A percentile compares a stretch with the other conserved stretches of the same genome.
These are phyloP conservation scores for Quercus robur DNA, from an alignment of 306 rosid species.

Conservation along the genomic window DNA sequence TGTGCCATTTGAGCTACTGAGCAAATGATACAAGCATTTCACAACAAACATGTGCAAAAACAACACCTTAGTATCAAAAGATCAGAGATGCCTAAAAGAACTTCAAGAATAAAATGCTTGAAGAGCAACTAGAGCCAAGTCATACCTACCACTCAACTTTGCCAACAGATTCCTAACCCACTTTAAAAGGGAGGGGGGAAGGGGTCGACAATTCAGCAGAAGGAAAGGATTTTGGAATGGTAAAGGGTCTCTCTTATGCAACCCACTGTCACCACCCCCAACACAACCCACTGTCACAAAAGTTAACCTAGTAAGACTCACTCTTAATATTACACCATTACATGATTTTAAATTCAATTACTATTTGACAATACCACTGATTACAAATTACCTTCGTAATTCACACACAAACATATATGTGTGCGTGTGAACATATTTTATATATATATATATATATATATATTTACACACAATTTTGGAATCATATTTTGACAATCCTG, in stretches of 20 bases:
- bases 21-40: background rate
- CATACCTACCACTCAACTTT: background rate
- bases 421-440: too few relatives aligned
- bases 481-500: too few relatives aligned
- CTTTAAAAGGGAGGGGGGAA: background rate
- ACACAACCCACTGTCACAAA: background rate
- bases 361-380: too few relatives aligned
- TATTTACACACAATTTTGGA: too few relatives aligned
- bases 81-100: background rate
- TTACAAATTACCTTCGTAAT: too few relatives aligned
- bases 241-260: background rate
- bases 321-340: background rate
- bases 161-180: background rate
- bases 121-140: background rate
- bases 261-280: background rate
- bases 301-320: background rate
- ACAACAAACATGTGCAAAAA: background rate
- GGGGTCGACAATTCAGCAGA: background rate
- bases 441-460: too few relatives aligned
- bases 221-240: background rate
- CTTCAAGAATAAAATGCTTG: background rate
- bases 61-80: background rate
- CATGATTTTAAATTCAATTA: too few relatives aligned
- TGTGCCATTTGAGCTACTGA: too few relatives aligned
- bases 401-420: too few relatives aligned